A percentile compares a stretch with the other conserved stretches of the same genome.
These are phyloP conservation scores for Aurifilum marmelostoma DNA, from an alignment of 2,329 filamentous ascomycete genomes.

Conservation along the genomic window DNA sequence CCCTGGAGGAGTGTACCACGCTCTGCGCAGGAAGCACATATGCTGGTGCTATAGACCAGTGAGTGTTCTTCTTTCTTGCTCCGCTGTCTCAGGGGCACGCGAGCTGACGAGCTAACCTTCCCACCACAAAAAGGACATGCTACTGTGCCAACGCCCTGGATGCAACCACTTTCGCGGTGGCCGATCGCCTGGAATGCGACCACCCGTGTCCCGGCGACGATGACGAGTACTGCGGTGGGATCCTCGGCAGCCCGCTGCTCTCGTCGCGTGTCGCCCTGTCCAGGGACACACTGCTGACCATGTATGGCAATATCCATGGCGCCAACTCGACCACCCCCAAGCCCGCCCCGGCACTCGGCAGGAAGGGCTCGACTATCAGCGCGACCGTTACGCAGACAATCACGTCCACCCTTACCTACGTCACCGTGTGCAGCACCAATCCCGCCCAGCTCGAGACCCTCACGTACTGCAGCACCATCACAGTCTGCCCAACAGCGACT, in stretches of 20 bases:
- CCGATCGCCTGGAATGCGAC: constrained; percentile 40
- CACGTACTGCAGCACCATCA: constrained; percentile 41
- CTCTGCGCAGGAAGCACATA: constrained; percentile 19
- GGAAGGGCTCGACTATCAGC: constrained; percentile 2
- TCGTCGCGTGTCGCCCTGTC: constrained; percentile 35
- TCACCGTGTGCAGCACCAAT: constrained; percentile 41
- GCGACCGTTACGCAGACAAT: constrained; percentile 20
- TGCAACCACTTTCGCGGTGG: constrained; percentile 42
- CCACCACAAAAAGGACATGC: constrained; percentile 36
- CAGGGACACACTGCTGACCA: constrained; percentile 43
- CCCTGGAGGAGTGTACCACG: constrained; percentile 24
- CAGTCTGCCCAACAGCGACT: constrained; percentile 28
- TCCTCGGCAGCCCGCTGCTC: constrained; percentile 13
- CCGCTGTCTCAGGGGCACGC: neutral
- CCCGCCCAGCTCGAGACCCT: constrained; percentile 38
- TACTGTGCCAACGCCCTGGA: constrained; percentile 51
- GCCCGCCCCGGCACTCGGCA: constrained; percentile 37
- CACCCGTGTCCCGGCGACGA: constrained; percentile 47
- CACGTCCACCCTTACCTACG: constrained; percentile 40
- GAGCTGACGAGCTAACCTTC: neutral
- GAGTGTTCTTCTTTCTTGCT: neutral
- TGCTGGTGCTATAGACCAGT: constrained; percentile 23
- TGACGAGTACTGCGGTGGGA: constrained; percentile 47
- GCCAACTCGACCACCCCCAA: constrained; percentile 40
- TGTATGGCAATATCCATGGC: constrained; percentile 45